Evolutionary conservation across 768 basidiomycete genomes (phyloP), one percentile per base, ranked within the genome.

Genomic region (Agrocybe pediades): DNA sequence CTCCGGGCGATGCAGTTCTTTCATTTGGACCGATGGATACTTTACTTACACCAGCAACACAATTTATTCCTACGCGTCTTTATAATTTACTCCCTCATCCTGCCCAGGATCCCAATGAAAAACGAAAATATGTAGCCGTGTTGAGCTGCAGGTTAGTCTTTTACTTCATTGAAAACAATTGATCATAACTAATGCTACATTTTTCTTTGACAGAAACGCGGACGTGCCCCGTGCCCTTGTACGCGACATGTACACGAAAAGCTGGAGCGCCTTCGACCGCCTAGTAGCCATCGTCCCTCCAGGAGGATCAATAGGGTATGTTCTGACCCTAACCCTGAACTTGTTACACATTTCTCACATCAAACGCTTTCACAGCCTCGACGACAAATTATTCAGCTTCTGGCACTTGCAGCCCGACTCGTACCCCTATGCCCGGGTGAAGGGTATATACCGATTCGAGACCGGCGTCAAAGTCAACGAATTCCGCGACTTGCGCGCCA

Each of bases 241-340:
- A 42, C 83, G 91, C 52, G 91, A 93, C 60, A 89, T 92, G 88
- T 94, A 94, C 65, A 92, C 90, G 21, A 94, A 94, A 70, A 91
- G 88, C 58, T 94, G 92, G 92, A 91, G 89, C 65, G 91, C 91
- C 1, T 93, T 95, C 62, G 91, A 93, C 66, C 84, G 92, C 9
- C 80, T 95, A 6, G 88, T 94, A 16, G 88, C 89, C 4, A 91
- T 94, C 55, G 90, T 94, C 0, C 90, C 92, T n/a, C 91, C 91
- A 0, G 92, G 91, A 9, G 92, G 92, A 6, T 90, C 89, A 0
- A 93, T 93, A 51, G 92, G 92, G 88, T 91, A 64, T 36, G 85
- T 74, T 42, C 23, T 9, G n/a, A 19, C 27, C 15, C n/a, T 9
- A 11, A 19, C 33, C 19, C 7, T 19, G 6, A 8, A 33, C 1